phyloP scores from a whole-genome alignment of 1,139 yeast genomes.

The Pichia inconspicua region DNA sequence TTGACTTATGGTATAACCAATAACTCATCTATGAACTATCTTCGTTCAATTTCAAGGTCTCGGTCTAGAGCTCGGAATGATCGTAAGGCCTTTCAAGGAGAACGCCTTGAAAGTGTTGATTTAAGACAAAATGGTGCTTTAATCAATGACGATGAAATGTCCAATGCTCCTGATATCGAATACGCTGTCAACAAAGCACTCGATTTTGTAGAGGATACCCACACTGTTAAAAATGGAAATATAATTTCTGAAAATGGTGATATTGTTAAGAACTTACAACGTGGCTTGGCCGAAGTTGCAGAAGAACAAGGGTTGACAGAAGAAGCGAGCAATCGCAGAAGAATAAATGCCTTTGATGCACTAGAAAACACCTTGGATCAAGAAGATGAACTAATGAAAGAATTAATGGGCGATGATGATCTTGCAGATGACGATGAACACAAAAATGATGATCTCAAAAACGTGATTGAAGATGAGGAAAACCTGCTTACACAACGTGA shows the following conservation, averaged over 20 bases:
- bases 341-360: constrained; percentile 1
- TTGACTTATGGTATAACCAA: constrained; percentile 12
- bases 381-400: constrained; percentile 14
- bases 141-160: constrained; percentile 26
- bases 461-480: background rate
- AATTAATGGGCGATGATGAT: constrained; percentile 7
- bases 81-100: constrained; percentile 21
- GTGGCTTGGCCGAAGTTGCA: constrained; percentile 16
- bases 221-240: constrained; percentile 14
- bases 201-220: constrained; percentile 22
- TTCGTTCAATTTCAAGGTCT: constrained; percentile 56
- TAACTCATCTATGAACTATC: constrained; percentile 33
- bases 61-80: constrained; percentile 40
- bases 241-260: constrained; percentile 26
- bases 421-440: background rate
- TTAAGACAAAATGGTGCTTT: constrained; percentile 33
- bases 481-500: constrained; percentile 1
- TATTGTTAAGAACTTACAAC: constrained; percentile 8
- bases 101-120: constrained; percentile 21
- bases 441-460: background rate
- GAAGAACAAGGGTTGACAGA: constrained; percentile 17
- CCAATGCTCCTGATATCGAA: constrained; percentile 27
- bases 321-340: constrained; percentile 10
- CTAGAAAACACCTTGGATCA: constrained; percentile 13
- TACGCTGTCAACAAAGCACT: constrained; percentile 31